Percentiles rank a stretch among this genome's conserved stretches.
Evolutionary conservation across 441 rosid species (phyloP).

Genomic region (Pelargonium myrrhifolium): DNA sequence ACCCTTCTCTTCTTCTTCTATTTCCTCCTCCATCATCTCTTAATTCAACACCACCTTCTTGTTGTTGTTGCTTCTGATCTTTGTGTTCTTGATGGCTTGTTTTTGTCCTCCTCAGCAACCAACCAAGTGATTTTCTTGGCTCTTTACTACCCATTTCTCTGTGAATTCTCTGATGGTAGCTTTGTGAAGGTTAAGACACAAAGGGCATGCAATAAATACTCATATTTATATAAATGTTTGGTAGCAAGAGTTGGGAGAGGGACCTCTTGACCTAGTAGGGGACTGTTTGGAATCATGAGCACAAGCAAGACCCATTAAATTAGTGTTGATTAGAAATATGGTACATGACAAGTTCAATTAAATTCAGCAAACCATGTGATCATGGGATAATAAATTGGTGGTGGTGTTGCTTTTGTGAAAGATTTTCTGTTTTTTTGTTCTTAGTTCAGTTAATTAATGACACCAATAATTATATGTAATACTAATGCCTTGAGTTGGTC

Average conservation of each 20-base stretch:
- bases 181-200: no score
- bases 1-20: no score
- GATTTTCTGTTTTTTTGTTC: conserved; percentile 23
- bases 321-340: conserved; percentile 24
- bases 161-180: no score
- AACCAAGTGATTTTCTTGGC: not conserved
- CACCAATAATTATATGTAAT: not conserved
- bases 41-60: not conserved
- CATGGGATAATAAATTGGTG: conserved; percentile 19
- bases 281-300: conserved; percentile 24
- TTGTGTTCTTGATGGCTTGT: not conserved
- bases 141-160: not conserved
- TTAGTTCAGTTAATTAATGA: not conserved
- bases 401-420: conserved; percentile 15
- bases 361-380: conserved; percentile 43
- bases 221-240: conserved; percentile 5
- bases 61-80: not conserved
- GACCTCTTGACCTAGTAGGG: no score
- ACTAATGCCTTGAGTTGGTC: not conserved
- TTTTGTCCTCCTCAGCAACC: conserved; percentile 9
- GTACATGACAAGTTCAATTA: conserved; percentile 13
- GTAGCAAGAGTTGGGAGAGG: not conserved
- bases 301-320: conserved; percentile 17
- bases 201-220: no score
- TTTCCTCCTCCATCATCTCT: conserved; percentile 14